Percentiles rank a stretch among this genome's conserved stretches.
These are phyloP conservation scores for Metarhizium anisopliae DNA, from an alignment of 2,329 filamentous ascomycete species.

Conservation along the genomic window DNA sequence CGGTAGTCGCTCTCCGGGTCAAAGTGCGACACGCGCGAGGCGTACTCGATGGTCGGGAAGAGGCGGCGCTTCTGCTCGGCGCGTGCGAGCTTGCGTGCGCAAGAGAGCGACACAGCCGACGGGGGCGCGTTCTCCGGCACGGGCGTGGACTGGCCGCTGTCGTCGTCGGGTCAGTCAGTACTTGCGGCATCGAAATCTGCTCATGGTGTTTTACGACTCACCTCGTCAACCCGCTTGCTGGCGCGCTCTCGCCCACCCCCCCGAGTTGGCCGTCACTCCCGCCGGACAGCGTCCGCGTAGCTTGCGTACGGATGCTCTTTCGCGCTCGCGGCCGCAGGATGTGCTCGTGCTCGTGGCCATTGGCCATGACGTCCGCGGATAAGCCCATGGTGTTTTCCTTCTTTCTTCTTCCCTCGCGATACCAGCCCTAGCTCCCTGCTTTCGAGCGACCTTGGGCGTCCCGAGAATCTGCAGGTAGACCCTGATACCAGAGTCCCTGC, in stretches of 20 bases:
- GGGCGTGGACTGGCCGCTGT: slow-evolving; percentile 73
- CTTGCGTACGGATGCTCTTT: slow-evolving; percentile 39
- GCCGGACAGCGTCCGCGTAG: slow-evolving; percentile 27
- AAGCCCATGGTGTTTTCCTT: slow-evolving; percentile 15
- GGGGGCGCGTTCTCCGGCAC: slow-evolving; percentile 86
- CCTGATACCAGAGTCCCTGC: no score
- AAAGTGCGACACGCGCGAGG: slow-evolving; percentile 87
- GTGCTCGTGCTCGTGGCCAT: slow-evolving; percentile 25
- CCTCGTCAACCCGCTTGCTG: slow-evolving; percentile 37
- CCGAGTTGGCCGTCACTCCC: slow-evolving; percentile 25
- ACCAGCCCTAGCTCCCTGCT: no score
- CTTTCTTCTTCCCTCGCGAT: no score
- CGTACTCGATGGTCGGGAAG: slow-evolving; percentile 89
- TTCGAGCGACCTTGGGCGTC: no score
- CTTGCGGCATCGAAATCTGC: background rate
- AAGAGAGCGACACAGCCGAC: slow-evolving; percentile 77
- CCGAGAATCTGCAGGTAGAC: no score
- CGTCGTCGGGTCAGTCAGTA: background rate
- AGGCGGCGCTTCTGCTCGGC: slow-evolving; percentile 73
- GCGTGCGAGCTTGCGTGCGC: slow-evolving; percentile 73
- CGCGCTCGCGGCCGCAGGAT: slow-evolving; percentile 40
- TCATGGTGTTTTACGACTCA: slow-evolving; percentile 15
- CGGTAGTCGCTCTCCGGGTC: slow-evolving; percentile 85
- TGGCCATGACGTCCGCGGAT: slow-evolving; percentile 18
- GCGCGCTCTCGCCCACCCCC: slow-evolving; percentile 21